These are phyloP conservation scores for Podospora tetraspora DNA, from an alignment of 495 filamentous ascomycete species.

Conservation along the genomic window DNA sequence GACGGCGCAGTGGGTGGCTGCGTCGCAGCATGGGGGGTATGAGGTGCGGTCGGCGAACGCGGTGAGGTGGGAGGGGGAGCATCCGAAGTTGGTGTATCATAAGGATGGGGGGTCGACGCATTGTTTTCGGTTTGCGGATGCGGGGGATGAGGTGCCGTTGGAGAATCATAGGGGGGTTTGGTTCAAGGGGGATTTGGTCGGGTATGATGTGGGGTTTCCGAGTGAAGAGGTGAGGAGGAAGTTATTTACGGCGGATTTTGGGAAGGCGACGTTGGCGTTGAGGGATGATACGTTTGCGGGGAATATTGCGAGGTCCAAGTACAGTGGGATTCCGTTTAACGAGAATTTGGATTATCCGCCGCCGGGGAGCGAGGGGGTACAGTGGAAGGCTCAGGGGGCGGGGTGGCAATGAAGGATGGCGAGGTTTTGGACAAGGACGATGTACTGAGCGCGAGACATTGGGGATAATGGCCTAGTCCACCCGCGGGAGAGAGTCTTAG, in stretches of 20 bases:
- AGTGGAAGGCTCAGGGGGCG: not conserved
- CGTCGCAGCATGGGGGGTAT: slow-evolving; percentile 37
- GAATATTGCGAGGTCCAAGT: slow-evolving; percentile 30
- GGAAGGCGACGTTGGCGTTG: slow-evolving; percentile 30
- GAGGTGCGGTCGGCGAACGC: slow-evolving; percentile 27
- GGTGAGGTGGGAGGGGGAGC: slow-evolving; percentile 39
- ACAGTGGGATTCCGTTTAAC: slow-evolving; percentile 32
- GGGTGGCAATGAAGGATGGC: not conserved
- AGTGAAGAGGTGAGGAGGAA: slow-evolving; percentile 16
- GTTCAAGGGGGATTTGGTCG: slow-evolving; percentile 36
- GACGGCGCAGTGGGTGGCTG: slow-evolving; percentile 32
- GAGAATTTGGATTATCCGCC: slow-evolving; percentile 33
- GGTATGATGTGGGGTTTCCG: slow-evolving; percentile 35
- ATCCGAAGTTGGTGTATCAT: slow-evolving; percentile 43
- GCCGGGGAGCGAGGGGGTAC: slow-evolving; percentile 16
- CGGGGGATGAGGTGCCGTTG: slow-evolving; percentile 28
- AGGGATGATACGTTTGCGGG: slow-evolving; percentile 33
- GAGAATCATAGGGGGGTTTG: slow-evolving; percentile 40
- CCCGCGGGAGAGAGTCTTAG: too few species aligned
- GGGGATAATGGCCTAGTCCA: too few species aligned
- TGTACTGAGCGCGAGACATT: not conserved
- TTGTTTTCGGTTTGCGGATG: slow-evolving; percentile 39
- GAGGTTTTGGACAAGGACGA: not conserved
- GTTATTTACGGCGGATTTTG: slow-evolving; percentile 33
- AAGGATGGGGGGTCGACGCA: slow-evolving; percentile 41